A percentile compares a stretch with the other conserved stretches of the same genome.
These are phyloP conservation scores for Botrytis byssoidea DNA, from an alignment of 2,329 filamentous ascomycete genomes.

Conservation along the genomic window DNA sequence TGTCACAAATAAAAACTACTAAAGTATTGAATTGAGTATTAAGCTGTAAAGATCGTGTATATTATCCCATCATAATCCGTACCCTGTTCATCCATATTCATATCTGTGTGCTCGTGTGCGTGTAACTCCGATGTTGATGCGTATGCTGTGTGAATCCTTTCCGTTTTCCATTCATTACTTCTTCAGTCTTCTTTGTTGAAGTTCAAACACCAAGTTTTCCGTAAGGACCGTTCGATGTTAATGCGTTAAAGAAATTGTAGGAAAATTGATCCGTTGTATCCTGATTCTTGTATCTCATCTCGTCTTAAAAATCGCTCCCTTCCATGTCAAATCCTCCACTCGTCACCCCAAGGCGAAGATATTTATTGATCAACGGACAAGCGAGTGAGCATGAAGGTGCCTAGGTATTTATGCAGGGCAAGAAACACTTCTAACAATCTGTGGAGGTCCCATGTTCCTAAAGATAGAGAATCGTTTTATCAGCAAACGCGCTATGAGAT, in stretches of 20 bases:
- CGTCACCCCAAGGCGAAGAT: background rate
- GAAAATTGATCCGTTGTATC: background rate
- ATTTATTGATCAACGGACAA: no score
- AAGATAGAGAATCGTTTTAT: background rate
- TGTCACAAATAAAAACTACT: background rate
- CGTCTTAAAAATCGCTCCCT: background rate
- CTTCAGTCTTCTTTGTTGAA: background rate
- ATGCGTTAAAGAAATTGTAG: background rate
- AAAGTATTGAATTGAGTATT: background rate
- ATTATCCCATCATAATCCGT: background rate
- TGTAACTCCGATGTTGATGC: background rate
- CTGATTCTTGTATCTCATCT: background rate
- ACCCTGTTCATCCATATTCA: background rate
- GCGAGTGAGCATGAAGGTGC: background rate
- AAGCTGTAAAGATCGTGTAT: background rate
- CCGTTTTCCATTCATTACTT: background rate
- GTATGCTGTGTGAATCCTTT: background rate
- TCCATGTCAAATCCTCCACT: background rate
- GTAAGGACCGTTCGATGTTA: background rate
- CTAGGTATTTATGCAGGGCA: slow-evolving; percentile 21
- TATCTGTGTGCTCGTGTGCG: background rate
- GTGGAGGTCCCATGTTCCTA: slow-evolving; percentile 32
- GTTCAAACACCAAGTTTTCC: background rate
- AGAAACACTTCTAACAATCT: slow-evolving; percentile 30
- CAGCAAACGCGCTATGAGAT: background rate